Evolutionary conservation across 768 basidiomycete species (phyloP), one percentile per base, ranked within the genome.

Genomic region (Favolaschia claudopus): DNA sequence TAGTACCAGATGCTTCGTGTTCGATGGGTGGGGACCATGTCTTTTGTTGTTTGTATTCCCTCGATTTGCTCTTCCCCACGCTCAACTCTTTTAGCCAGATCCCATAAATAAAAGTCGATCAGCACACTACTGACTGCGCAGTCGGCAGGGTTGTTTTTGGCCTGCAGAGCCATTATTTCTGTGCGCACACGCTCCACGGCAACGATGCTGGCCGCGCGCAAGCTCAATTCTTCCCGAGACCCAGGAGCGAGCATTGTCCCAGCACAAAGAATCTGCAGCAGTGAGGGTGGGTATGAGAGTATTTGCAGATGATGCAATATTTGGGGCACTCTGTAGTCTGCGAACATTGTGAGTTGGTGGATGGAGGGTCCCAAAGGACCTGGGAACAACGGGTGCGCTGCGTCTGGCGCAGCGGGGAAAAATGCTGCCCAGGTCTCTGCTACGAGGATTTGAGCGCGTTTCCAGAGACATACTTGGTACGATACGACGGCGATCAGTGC

Each of bases 381-480:
- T 4, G 89, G 89, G 74, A 95, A 92, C 38, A 95, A 75, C 4
- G 93, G 93, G 70, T 95, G 93, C 0, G 77, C 65, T 7, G 70
- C 55, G 7, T 74, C 64, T 12, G 75, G 58, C 3, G 78, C 72
- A 4, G 75, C 68, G 1, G 92, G 92, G 71, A 89, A 91, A 78
- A 95, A 95, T 3, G 94, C 93, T 2, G 95, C 94, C 94, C 93
- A 95, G 0, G 86, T 88, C 70, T 96, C 94, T 1, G 94, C 94
- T 29, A 95, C 89, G 34, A 96, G 82, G 55, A 96, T 96, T 64
- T 96, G 94, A 1, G 93, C 88, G 31, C 94, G 87, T 70, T 96
- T 96, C 91, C 93, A 95, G 54, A 96, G 81, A 72, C 74, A 87
- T 8, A 95, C 92, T 93, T 32, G 49, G 20, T 1, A 43, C 37